These are phyloP conservation scores for Astrocystis sublimbata DNA, from an alignment of 495 filamentous ascomycete species.

Conservation along the genomic window DNA sequence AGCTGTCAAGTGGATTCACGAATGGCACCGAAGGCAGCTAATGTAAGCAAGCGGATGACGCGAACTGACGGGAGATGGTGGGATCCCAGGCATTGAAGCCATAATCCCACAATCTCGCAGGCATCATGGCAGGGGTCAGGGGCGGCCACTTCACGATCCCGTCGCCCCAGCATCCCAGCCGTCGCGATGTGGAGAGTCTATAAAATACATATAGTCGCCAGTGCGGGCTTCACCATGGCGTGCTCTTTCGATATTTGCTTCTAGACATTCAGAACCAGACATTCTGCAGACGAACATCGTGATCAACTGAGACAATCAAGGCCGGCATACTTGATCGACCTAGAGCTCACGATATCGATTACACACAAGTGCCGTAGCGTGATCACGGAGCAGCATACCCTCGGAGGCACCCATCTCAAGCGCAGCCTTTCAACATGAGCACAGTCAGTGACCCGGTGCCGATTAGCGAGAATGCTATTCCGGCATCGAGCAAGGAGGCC, in stretches of 20 bases:
- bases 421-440: background rate
- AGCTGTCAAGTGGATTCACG: constrained; percentile 3
- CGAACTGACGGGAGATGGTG: constrained; percentile 12
- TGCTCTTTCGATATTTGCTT: constrained; percentile 9
- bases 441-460: constrained; percentile 5
- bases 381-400: background rate
- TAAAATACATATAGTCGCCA: constrained; percentile 4
- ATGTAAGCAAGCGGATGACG: constrained; percentile 10
- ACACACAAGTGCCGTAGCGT: background rate
- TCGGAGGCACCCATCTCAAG: background rate
- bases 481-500: constrained; percentile 13
- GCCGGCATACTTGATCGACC: too few relatives aligned
- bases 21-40: background rate
- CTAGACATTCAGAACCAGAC: background rate
- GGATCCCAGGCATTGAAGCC: background rate
- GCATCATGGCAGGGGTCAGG: constrained; percentile 7
- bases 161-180: background rate
- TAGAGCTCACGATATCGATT: background rate
- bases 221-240: constrained; percentile 14
- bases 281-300: too few relatives aligned
- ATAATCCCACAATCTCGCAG: constrained; percentile 5
- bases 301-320: background rate
- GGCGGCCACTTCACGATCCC: background rate
- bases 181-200: constrained; percentile 8
- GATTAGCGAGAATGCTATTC: constrained; percentile 11